phyloP scores from a whole-genome alignment of 371 early-diverging fungal species.

The Blakeslea trispora region DNA sequence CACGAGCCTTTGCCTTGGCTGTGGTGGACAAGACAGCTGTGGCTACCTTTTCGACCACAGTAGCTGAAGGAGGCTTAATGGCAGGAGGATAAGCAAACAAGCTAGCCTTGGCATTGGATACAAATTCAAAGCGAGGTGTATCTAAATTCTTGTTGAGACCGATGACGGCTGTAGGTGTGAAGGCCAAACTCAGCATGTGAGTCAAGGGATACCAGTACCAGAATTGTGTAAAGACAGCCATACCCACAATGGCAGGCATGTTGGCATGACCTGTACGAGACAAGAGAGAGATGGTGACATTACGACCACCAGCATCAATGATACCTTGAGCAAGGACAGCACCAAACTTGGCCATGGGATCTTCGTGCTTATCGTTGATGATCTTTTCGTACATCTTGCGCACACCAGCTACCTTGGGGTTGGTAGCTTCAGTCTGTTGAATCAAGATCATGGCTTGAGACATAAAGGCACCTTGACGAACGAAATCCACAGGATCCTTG shows the following conservation, averaged over 20 bases:
- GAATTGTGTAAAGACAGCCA: slow-evolving; percentile 97
- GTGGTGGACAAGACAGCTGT: slow-evolving; percentile 96
- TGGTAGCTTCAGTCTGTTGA: slow-evolving; percentile 90
- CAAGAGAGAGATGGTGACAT: slow-evolving; percentile 91
- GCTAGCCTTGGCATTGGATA: slow-evolving; percentile 83
- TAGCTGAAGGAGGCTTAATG: slow-evolving; percentile 67
- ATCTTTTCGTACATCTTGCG: slow-evolving; percentile 89
- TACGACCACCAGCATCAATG: slow-evolving; percentile 97
- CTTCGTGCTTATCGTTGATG: slow-evolving; percentile 92
- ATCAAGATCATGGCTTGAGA: slow-evolving; percentile 97
- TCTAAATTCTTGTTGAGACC: slow-evolving; percentile 88
- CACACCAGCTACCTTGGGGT: slow-evolving; percentile 76
- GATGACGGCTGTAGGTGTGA: slow-evolving; percentile 95
- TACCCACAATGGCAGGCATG: slow-evolving; percentile 95
- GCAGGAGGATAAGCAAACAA: slow-evolving; percentile 93
- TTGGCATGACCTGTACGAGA: slow-evolving; percentile 89
- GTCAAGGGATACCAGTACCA: slow-evolving; percentile 99
- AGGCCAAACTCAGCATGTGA: slow-evolving; percentile 92
- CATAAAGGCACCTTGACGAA: slow-evolving; percentile 98
- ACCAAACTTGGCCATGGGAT: slow-evolving; percentile 95
- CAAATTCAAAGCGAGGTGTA: slow-evolving; percentile 85
- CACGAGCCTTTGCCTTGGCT: slow-evolving; percentile 88
- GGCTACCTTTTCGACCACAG: slow-evolving; percentile 71
- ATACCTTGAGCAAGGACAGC: slow-evolving; percentile 98
- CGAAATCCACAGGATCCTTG: slow-evolving; percentile 97